phyloP scores from a whole-genome alignment of 2,329 filamentous ascomycete genomes.

The Alternaria panax region DNA sequence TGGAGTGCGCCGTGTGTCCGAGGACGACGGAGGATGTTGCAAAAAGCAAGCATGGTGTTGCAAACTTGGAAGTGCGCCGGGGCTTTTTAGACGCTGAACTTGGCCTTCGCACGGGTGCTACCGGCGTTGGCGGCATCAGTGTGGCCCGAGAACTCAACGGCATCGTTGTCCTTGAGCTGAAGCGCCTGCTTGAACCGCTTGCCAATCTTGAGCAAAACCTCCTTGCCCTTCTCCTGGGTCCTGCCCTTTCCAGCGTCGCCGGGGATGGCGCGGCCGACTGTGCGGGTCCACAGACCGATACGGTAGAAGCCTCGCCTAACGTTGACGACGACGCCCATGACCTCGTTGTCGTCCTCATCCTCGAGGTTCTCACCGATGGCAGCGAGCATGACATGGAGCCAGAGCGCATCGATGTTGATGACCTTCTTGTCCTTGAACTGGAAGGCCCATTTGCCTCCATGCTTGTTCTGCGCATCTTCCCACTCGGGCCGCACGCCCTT shows the following conservation, averaged over 20 bases:
- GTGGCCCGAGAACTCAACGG: conserved; percentile 94
- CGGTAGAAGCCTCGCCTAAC: conserved; percentile 98
- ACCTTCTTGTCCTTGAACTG: conserved; percentile 95
- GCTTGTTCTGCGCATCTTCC: conserved; percentile 99
- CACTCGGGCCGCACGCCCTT: conserved; percentile 95
- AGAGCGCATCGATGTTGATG: conserved; percentile 91
- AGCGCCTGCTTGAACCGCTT: conserved; percentile 92
- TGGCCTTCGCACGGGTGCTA: conserved; percentile 94
- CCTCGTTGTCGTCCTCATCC: conserved; percentile 90
- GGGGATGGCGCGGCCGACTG: conserved; percentile 83
- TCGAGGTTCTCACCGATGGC: conserved; percentile 98
- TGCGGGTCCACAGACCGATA: conserved; percentile 96
- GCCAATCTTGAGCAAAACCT: conserved; percentile 84
- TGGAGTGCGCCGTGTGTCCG: conserved; percentile 16
- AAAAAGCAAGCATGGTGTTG: conserved; percentile 7
- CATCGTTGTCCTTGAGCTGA: conserved; percentile 76
- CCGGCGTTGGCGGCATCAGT: conserved; percentile 92
- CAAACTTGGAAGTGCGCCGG: conserved; percentile 1
- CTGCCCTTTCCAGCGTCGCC: conserved; percentile 80
- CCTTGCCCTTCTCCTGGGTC: conserved; percentile 80
- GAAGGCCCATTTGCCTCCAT: conserved; percentile 98
- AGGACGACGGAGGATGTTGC: conserved; percentile 12
- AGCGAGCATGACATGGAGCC: conserved; percentile 95
- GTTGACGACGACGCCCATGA: conserved; percentile 99
- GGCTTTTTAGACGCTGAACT: conserved; percentile 76